phyloP scores from a whole-genome alignment of 2,329 filamentous ascomycete genomes.

The Cyphellophora attinorum region DNA sequence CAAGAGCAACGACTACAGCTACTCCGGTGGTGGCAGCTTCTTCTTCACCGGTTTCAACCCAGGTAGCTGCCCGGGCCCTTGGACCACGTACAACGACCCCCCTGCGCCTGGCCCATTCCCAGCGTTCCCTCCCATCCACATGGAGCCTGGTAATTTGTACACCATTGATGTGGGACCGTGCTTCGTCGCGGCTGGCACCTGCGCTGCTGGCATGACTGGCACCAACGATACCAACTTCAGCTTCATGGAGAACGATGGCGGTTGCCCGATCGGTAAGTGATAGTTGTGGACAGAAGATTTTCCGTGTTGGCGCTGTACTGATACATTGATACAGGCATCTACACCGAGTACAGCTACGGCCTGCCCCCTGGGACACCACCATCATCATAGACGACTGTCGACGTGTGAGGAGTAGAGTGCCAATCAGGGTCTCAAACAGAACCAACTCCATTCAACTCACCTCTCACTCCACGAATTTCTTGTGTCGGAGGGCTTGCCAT shows the following conservation, averaged over 20 bases:
- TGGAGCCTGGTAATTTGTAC: slow-evolving; percentile 47
- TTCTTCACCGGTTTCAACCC: slow-evolving; percentile 41
- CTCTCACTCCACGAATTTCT: too few species aligned
- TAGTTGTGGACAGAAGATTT: too few species aligned
- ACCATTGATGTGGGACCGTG: slow-evolving; percentile 28
- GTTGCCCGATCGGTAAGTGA: slow-evolving; percentile 12
- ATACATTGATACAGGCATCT: slow-evolving; percentile 15
- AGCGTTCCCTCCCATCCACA: slow-evolving; percentile 25
- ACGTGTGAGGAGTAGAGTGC: too few species aligned
- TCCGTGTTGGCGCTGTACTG: too few species aligned
- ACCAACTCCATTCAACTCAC: too few species aligned
- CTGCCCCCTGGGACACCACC: slow-evolving; percentile 6
- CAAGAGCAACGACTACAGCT: slow-evolving; percentile 41
- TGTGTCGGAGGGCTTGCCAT: too few species aligned
- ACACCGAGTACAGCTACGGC: slow-evolving; percentile 17
- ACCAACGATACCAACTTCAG: slow-evolving; percentile 43
- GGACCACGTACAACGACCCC: slow-evolving; percentile 46
- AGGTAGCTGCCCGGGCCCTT: slow-evolving; percentile 30
- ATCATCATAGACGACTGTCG: too few species aligned
- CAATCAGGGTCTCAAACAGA: too few species aligned
- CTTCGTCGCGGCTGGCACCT: slow-evolving; percentile 18
- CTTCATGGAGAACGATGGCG: slow-evolving; percentile 57
- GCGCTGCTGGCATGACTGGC: slow-evolving; percentile 26
- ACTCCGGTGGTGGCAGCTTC: slow-evolving; percentile 44
- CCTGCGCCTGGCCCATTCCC: slow-evolving; percentile 37